phyloP scores from a whole-genome alignment of 2,329 filamentous ascomycete species.

The Trichoderma sp. region DNA sequence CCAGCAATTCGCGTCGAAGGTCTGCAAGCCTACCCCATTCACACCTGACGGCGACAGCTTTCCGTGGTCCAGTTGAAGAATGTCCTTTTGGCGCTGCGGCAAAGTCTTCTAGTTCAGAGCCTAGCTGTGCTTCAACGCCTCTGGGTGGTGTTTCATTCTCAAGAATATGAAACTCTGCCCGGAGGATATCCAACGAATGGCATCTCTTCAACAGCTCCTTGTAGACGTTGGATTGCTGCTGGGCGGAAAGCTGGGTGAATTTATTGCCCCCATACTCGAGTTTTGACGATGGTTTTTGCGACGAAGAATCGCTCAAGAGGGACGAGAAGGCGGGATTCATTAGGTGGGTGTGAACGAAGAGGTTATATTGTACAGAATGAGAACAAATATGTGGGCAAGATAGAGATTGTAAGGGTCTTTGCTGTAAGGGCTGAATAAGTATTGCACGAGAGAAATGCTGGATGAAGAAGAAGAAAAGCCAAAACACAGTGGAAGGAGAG shows the following conservation, averaged over 20 bases:
- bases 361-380: not conserved
- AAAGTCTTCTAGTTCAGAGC: no score
- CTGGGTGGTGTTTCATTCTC: no score
- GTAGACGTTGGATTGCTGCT: not conserved
- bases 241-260: not conserved
- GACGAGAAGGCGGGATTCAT: not conserved
- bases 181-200: not conserved
- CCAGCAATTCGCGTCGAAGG: not conserved
- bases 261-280: not conserved
- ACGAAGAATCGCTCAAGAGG: rapidly evolving
- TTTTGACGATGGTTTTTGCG: not conserved
- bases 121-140: no score
- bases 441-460: not conserved
- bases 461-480: not conserved
- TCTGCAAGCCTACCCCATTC: not conserved
- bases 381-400: not conserved
- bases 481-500: not conserved
- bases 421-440: rapidly evolving
- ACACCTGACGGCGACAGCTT: not conserved
- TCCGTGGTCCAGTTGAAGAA: not conserved
- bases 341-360: not conserved
- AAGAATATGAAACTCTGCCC: not conserved
- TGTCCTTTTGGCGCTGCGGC: not conserved
- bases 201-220: not conserved
- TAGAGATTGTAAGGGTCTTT: not conserved